Base-by-base conservation (phyloP, 2,329 filamentous ascomycete genomes). In the Ophiocordyceps robertsii region DNA sequence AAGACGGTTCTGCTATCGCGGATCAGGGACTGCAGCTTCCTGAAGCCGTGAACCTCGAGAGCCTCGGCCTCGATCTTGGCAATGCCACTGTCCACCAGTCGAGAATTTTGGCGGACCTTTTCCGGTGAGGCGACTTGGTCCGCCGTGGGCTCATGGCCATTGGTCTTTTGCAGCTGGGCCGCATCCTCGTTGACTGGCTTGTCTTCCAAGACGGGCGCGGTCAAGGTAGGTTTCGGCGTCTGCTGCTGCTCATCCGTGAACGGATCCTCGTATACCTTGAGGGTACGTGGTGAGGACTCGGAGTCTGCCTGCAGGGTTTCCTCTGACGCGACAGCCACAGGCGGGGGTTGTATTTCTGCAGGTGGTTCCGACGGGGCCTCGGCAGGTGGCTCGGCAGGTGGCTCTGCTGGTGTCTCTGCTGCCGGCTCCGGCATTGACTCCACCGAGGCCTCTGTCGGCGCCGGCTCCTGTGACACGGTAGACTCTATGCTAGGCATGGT, bases 31-130 rank as follows among this genome's bases (percentile, higher is more conserved):
- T 89, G 84, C 39, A 89, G 67, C 53, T 84, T 84, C 42, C 84
- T 76, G 68, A 89, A 87, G 44, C 84, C 84, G 55, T 88, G 83
- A 4, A 84, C 82, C 55, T 89, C 84, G n/a, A 90, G 72, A 1
- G 77, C 77, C 52, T 77, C 77, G 29, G 75, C 70, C 50, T 78
- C 78, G 51, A 89, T 80, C 48, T 84, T 82, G 41, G 77, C 68
- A 50, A 89, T 84, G 40, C 82, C 84, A 51, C 83, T 88, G 29
- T 81, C 75, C 6, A 90, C 69, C 21, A 89, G 66, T 37, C 80
- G 75, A 8, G 65, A 62, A 51, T 70, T 77, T 49, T 80, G 75
- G 39, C 70, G 71, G 5, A 63, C 53, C 52, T 75, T 77, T 10
- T 80, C 76, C 21, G 56, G 53, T 3, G 56, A 54, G 30, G 52